These are phyloP conservation scores for Suillus paluster DNA, from an alignment of 768 basidiomycete genomes.

Conservation along the genomic window DNA sequence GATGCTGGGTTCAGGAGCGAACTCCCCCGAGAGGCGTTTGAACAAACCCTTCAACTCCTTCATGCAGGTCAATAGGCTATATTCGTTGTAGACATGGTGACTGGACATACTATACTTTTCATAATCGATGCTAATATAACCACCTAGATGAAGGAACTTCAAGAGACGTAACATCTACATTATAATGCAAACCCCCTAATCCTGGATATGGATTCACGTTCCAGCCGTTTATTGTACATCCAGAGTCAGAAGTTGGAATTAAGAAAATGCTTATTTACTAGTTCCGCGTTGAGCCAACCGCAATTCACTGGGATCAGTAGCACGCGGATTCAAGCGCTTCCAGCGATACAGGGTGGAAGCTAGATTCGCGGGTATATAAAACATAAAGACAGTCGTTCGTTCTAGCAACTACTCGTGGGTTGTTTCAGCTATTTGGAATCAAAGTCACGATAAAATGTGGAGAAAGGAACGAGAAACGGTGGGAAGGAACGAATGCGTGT, in stretches of 20 bases:
- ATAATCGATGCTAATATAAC: not conserved
- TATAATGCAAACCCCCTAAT: not conserved
- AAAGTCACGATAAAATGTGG: not conserved
- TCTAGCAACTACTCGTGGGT: not conserved
- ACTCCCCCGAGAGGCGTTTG: not conserved
- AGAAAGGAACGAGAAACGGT: not conserved
- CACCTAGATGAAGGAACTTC: not conserved
- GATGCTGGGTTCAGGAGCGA: slow-evolving; percentile 1
- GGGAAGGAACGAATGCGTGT: not conserved
- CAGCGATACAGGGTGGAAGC: too few species aligned
- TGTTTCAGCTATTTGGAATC: too few species aligned
- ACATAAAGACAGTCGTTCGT: not conserved
- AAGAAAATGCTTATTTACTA: not conserved
- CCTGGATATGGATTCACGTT: not conserved
- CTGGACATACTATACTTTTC: not conserved
- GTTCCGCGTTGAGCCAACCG: not conserved
- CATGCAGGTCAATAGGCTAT: not conserved
- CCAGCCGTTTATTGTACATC: not conserved
- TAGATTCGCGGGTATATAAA: too few species aligned
- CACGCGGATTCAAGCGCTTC: not conserved
- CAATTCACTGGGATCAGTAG: not conserved
- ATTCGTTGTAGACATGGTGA: not conserved
- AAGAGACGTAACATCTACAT: not conserved
- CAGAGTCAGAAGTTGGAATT: not conserved
- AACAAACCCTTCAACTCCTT: not conserved